These are phyloP conservation scores for Eremothecium gossypii DNA, from an alignment of 1,139 yeast genomes.

Conservation along the genomic window DNA sequence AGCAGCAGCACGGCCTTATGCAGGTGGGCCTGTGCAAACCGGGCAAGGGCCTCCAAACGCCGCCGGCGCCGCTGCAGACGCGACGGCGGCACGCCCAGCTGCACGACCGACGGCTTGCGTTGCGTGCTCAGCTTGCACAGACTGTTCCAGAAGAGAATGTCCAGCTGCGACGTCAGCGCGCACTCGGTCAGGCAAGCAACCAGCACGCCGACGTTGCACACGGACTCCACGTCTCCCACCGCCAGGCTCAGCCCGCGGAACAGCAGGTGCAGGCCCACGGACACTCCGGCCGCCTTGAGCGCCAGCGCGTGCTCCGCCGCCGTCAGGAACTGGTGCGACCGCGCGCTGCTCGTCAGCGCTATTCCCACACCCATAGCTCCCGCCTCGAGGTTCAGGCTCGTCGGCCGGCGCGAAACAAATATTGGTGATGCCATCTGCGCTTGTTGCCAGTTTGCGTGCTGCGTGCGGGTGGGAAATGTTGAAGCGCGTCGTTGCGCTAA, in stretches of 20 bases:
- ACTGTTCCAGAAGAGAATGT: neutral
- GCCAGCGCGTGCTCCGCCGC: neutral
- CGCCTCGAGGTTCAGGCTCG: neutral
- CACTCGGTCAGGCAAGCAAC: slow-evolving; percentile 1
- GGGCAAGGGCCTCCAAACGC: neutral
- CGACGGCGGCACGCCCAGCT: too few species aligned
- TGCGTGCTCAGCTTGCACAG: neutral
- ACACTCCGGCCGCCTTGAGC: neutral
- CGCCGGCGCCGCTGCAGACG: neutral
- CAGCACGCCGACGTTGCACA: neutral
- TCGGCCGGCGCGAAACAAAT: slow-evolving; percentile 8
- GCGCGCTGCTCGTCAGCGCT: neutral
- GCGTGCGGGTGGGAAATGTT: too few species aligned
- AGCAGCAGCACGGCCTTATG: slow-evolving; percentile 1
- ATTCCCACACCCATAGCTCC: neutral
- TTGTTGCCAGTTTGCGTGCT: neutral
- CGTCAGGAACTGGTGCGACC: neutral
- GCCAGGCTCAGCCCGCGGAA: neutral
- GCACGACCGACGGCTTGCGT: neutral
- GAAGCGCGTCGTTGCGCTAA: too few species aligned
- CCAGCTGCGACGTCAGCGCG: neutral
- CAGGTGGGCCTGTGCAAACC: neutral
- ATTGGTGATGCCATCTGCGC: slow-evolving; percentile 9
- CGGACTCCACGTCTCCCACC: neutral
- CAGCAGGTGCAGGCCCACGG: neutral